Evolutionary conservation across 23 red algal species (phyloP).

Genomic region (Gracilaria domingensis): DNA sequence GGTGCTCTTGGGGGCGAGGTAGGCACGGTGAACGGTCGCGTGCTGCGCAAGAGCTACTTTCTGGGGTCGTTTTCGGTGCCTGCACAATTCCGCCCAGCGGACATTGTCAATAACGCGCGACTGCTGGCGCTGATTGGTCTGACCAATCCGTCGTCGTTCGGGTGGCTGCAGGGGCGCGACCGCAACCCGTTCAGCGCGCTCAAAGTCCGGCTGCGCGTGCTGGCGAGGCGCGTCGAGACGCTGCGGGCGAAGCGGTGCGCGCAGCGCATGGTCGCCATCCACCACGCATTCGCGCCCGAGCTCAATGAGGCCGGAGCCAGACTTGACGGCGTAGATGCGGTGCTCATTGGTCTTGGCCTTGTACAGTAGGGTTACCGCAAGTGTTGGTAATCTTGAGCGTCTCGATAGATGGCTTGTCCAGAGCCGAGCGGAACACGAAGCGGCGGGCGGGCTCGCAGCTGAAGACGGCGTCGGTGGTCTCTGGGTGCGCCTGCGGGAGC

Average conservation of each 20-base stretch:
- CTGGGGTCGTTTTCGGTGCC: not conserved
- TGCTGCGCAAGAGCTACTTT: not conserved
- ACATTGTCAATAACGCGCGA: not conserved
- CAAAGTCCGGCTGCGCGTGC: not conserved
- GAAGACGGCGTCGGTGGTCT: slow-evolving; percentile 10
- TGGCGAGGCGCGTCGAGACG: not conserved
- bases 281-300: not conserved
- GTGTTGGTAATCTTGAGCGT: slow-evolving; percentile 36
- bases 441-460: slow-evolving; percentile 7
- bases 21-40: not conserved
- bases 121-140: not conserved
- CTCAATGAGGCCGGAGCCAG: slow-evolving; percentile 16
- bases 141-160: not conserved
- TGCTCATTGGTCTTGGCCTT: slow-evolving; percentile 42
- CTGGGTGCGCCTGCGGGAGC: not conserved
- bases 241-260: not conserved
- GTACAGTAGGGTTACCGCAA: not conserved
- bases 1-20: not conserved
- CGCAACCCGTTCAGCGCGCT: not conserved
- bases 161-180: not conserved
- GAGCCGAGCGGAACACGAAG: slow-evolving; percentile 13
- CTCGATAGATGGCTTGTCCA: slow-evolving; percentile 18
- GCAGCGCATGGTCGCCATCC: not conserved
- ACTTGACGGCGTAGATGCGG: slow-evolving; percentile 26
- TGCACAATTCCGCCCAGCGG: not conserved